Conservation (phyloP, 768 basidiomycete genomes). For the Suillus placidus region DNA sequence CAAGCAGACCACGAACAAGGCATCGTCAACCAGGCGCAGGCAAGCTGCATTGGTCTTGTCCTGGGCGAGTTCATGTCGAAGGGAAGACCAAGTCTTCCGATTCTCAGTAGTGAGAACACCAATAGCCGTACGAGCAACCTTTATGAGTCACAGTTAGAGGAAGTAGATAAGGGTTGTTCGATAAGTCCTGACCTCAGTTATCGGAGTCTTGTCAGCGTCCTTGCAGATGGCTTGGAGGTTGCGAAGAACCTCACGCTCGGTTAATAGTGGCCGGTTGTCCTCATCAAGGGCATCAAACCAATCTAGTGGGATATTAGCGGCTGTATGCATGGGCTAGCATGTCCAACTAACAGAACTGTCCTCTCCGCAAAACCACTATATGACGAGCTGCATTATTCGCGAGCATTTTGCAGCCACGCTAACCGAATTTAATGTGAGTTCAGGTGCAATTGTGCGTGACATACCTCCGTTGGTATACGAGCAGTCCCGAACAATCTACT, state of each 20-base stretch:
- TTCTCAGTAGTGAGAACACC: constrained; percentile 97
- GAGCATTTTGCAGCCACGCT: constrained; percentile 89
- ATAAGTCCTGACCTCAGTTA: constrained; percentile 50
- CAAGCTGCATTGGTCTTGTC: constrained; percentile 81
- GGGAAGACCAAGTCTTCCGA: constrained; percentile 85
- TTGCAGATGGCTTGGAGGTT: constrained; percentile 88
- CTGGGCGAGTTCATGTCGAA: constrained; percentile 63
- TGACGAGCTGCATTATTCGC: constrained; percentile 73
- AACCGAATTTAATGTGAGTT: background rate
- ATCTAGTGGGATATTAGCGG: constrained; percentile 49
- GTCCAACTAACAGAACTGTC: constrained; percentile 83
- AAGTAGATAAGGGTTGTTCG: background rate
- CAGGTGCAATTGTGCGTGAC: background rate
- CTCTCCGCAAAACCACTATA: constrained; percentile 84
- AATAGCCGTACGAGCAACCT: constrained; percentile 81
- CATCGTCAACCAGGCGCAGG: constrained; percentile 83
- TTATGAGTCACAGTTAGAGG: constrained; percentile 18
- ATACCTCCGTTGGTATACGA: constrained; percentile 85
- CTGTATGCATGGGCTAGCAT: background rate
- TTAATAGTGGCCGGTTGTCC: constrained; percentile 78
- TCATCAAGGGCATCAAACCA: constrained; percentile 95
- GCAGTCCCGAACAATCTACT: constrained; percentile 87
- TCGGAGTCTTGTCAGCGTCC: constrained; percentile 84
- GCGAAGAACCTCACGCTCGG: constrained; percentile 84
- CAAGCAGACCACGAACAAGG: constrained; percentile 90